Base-by-base conservation (phyloP, 2,329 filamentous ascomycete genomes). In the Ustulina deusta region DNA sequence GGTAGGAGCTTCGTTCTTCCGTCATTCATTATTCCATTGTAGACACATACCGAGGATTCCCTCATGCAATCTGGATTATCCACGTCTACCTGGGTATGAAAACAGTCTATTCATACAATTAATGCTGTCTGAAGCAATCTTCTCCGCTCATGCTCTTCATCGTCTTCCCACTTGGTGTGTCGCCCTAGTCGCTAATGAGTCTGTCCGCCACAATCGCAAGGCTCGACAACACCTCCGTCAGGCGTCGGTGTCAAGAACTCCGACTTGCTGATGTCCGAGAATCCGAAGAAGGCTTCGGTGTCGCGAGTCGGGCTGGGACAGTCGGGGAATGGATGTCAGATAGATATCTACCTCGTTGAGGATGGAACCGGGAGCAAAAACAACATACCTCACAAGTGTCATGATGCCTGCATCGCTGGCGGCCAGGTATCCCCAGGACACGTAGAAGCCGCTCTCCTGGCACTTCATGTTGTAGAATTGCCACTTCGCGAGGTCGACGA, bases 311-410 rank as follows among this genome's bases (percentile, higher is more conserved):
- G 62, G 27, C 73, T 74, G n/a, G 15, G 49, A 46, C 3, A 4
- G 46, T 40, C 1, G 34, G 40, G 25, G n/a, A n/a, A n/a, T n/a
- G n/a, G 38, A 48, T 17, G 22, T 48, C 29, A 40, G 57, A 6
- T 10, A 32, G n/a, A n/a, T n/a, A n/a, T n/a, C n/a, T n/a, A n/a
- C n/a, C n/a, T 42, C 22, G 27, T 34, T 34, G 36, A 44, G 20
- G 10, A 34, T 52, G 22, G 20, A 17, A 6, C 4, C n/a, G n/a
- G n/a, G n/a, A n/a, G n/a, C n/a, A n/a, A n/a, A n/a, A n/a, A n/a
- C 32, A 32, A 52, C 72, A 62, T 69, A 74, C 71, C 63, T 72
- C 42, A 72, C 69, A 44, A 74, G 61, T 0, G 73, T 75, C 73
- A 75, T 74, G 58, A 74, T 65, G 3, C 68, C 74, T 1, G 70